A percentile compares a stretch with the other conserved stretches of the same genome.
Evolutionary conservation across 108 stramenopile species (phyloP).

Genomic region (Cyclotella distinguenda): DNA sequence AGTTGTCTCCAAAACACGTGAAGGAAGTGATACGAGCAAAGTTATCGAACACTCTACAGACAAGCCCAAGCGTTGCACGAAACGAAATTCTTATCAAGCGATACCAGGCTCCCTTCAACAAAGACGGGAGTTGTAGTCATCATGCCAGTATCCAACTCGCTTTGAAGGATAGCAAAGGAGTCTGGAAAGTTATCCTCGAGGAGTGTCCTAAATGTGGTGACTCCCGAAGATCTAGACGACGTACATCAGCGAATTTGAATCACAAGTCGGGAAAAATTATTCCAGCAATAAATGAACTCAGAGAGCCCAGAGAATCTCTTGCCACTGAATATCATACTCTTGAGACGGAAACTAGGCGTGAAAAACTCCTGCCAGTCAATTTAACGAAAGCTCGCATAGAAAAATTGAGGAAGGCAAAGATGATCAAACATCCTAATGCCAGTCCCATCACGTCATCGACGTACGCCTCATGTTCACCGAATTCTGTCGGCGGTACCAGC

Average conservation of each 20-base stretch:
- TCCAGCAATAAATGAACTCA: background rate
- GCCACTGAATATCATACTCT: background rate
- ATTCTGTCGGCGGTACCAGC: background rate
- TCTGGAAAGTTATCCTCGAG: conserved; percentile 1
- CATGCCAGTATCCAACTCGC: background rate
- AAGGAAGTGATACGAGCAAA: background rate
- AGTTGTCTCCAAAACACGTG: background rate
- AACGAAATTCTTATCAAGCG: background rate
- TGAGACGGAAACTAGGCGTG: too few species aligned
- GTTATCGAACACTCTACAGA: background rate
- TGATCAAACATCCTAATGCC: background rate
- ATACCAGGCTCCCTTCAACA: background rate
- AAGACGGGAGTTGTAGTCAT: background rate
- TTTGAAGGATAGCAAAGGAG: background rate
- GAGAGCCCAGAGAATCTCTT: background rate
- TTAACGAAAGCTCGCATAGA: background rate
- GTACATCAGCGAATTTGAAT: background rate
- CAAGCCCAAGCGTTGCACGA: background rate
- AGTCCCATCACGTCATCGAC: background rate
- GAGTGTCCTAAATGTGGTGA: background rate
- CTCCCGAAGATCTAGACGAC: background rate
- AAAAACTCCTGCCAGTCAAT: background rate
- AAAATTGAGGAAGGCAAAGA: background rate
- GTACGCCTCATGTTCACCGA: background rate
- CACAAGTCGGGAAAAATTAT: background rate